These are phyloP conservation scores for Ophiostoma australiae DNA, from an alignment of 2,329 filamentous ascomycete species.

Conservation along the genomic window DNA sequence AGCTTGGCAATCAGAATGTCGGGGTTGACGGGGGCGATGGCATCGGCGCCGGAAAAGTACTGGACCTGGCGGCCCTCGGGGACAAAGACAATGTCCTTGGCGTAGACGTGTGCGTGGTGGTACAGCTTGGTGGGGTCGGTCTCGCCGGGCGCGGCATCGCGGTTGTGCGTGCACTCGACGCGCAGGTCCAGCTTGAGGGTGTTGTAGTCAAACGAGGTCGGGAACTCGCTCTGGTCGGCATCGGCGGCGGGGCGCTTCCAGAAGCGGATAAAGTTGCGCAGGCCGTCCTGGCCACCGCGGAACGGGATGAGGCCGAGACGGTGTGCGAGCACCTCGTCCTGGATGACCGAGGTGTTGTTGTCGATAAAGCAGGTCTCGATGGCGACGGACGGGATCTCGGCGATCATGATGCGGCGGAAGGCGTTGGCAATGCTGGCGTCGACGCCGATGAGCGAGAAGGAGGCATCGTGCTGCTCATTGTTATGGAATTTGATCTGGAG, in stretches of 20 bases:
- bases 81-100: conserved; percentile 68
- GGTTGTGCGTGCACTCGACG: conserved; percentile 74
- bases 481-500: conserved; percentile 70
- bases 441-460: conserved; percentile 86
- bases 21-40: conserved; percentile 75
- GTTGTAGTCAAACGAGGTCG: conserved; percentile 71
- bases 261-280: conserved; percentile 75
- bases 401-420: conserved; percentile 90
- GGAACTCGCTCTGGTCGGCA: conserved; percentile 42
- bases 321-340: conserved; percentile 92
- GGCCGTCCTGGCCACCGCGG: conserved; percentile 68
- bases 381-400: conserved; percentile 89
- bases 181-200: conserved; percentile 75
- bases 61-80: conserved; percentile 68
- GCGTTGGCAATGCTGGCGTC: conserved; percentile 94
- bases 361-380: conserved; percentile 90
- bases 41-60: conserved; percentile 62
- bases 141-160: conserved; percentile 64
- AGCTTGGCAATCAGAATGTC: conserved; percentile 93
- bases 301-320: conserved; percentile 87
- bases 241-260: conserved; percentile 64
- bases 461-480: conserved; percentile 69
- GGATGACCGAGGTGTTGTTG: conserved; percentile 96
- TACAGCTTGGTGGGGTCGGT: conserved; percentile 81
- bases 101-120: conserved; percentile 78